These are phyloP conservation scores for Blastobotrys buckinghamii DNA, from an alignment of 1,139 yeast species.

Conservation along the genomic window DNA sequence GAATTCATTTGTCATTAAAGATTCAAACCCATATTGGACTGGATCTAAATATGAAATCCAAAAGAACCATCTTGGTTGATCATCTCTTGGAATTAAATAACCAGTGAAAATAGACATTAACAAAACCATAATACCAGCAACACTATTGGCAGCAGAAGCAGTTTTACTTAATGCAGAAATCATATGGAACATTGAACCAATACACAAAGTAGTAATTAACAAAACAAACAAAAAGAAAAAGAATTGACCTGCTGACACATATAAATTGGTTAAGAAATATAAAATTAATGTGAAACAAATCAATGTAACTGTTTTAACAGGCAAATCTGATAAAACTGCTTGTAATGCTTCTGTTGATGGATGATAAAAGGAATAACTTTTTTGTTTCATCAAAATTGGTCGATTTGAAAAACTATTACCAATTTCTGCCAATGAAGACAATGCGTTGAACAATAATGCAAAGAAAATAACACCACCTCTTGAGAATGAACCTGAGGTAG, in stretches of 20 bases:
- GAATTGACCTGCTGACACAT: conserved; percentile 54
- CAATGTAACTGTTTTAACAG: conserved; percentile 45
- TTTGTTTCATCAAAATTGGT: conserved; percentile 57
- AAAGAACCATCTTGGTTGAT: conserved; percentile 48
- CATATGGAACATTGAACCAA: conserved; percentile 55
- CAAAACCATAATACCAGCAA: conserved; percentile 51
- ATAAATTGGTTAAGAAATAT: conserved; percentile 54
- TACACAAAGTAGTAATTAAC: conserved; percentile 43
- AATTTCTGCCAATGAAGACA: conserved; percentile 54
- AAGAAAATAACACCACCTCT: conserved; percentile 55
- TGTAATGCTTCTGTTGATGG: conserved; percentile 65
- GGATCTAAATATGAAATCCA: conserved; percentile 60
- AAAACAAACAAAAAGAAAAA: conserved; percentile 50
- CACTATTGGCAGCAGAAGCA: conserved; percentile 55
- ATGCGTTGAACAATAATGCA: conserved; percentile 51
- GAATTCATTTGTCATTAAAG: conserved; percentile 54
- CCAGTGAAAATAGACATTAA: conserved; percentile 54
- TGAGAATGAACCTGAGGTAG: conserved; percentile 49
- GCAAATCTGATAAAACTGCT: conserved; percentile 52
- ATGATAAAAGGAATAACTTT: conserved; percentile 56
- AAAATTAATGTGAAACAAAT: conserved; percentile 43
- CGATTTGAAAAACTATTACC: conserved; percentile 51
- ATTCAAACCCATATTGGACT: conserved; percentile 50
- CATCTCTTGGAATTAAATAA: conserved; percentile 52
- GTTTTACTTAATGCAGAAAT: conserved; percentile 53